Base-by-base conservation (phyloP, 345 rosid species). In the Acer negundo region DNA sequence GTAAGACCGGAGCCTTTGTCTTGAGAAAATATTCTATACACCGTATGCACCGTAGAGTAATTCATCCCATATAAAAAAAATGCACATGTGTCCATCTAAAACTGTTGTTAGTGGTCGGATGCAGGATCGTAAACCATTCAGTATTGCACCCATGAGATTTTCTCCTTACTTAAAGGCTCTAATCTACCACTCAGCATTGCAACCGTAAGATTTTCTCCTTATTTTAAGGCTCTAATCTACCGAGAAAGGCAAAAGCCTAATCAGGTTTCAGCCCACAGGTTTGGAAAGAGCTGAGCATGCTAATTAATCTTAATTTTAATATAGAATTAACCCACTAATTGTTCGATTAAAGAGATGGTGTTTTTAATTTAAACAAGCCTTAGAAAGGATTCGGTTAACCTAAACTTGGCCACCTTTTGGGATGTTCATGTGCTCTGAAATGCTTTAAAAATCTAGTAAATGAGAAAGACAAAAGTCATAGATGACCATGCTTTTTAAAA, bases 181-280 rank as follows among this genome's bases (percentile, higher is more conserved):
- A 35, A 35, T 35, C 38, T 35, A 4, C 6, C 38, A 0, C 1
- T 35, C 6, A 35, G 1, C 6, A 35, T 35, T 35, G 6, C 38
- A 35, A 35, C 6, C 38, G 4, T 35, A 6, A 35, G 38, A 4
- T 35, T 35, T 35, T 35, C 38, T 35, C 38, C 38, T 35, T 4
- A 51, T 53, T 42, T 69, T 69, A 64, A 62, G 67, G 42, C 55
- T 3, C 22, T 75, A 47, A 62, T 67, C 62, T 47, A 59, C 0
- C 20, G 72, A 75, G 59, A 72, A 76, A 17, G 0, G 6, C 17
- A 31, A 49, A 76, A 72, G 67, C 70, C 77, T 59, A 75, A 78
- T 71, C 80, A 85, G 74, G 87, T 80, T 78, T 42, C 20, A 67
- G 80, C 82, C 81, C 78, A 84, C 59, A 55, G 84, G 74, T 74